A percentile compares a stretch with the other conserved stretches of the same genome.
phyloP scores from a whole-genome alignment of 2,329 filamentous ascomycete species.

The Fusarium sambucinum region DNA sequence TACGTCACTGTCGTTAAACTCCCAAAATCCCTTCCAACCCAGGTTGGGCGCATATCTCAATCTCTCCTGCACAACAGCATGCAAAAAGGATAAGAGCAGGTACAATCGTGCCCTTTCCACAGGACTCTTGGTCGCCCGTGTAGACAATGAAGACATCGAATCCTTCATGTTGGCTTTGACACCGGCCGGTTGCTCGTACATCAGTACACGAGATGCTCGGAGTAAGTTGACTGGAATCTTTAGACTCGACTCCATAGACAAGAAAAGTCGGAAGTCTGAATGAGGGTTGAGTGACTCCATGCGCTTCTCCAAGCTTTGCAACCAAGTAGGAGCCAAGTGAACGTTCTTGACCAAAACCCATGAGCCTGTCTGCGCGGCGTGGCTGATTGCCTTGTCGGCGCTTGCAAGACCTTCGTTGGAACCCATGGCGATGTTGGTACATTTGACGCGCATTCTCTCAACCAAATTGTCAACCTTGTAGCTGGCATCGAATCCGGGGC shows the following conservation, averaged over 20 bases:
- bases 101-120: constrained; percentile 93
- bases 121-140: constrained; percentile 81
- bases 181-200: constrained; percentile 98
- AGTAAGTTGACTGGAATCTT: constrained; percentile 98
- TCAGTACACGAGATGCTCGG: constrained; percentile 90
- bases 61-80: constrained; percentile 95
- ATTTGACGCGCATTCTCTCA: constrained; percentile 82
- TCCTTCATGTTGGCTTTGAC: constrained; percentile 99
- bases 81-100: constrained; percentile 90
- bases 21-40: constrained; percentile 99
- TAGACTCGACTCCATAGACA: constrained; percentile 96
- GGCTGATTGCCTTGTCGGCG: constrained; percentile 94
- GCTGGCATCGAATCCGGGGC: constrained; percentile 95
- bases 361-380: constrained; percentile 88
- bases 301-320: constrained; percentile 96
- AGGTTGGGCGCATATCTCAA: constrained; percentile 92
- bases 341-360: constrained; percentile 99
- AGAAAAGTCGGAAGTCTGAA: constrained; percentile 90
- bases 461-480: constrained; percentile 99
- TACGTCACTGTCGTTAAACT: constrained; percentile 99
- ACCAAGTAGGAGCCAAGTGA: constrained; percentile 93
- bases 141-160: constrained; percentile 85
- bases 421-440: constrained; percentile 98
- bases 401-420: constrained; percentile 93
- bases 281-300: constrained; percentile 96